phyloP scores from a whole-genome alignment of 257 asterid genomes.

The Perilla frutescens region DNA sequence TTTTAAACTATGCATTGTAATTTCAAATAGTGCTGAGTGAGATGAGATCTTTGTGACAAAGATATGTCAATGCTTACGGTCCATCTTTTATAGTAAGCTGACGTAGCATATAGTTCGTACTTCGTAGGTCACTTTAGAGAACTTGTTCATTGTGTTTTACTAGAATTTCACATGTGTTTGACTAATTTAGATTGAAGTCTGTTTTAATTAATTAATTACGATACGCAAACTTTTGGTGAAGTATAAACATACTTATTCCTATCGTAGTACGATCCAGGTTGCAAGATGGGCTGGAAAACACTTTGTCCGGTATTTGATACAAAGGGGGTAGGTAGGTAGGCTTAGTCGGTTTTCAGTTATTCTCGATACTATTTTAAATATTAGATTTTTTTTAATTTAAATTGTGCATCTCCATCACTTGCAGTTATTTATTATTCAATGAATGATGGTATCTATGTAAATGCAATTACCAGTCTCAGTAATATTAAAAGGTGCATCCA shows the following conservation, averaged over 20 bases:
- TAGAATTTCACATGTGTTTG: not conserved
- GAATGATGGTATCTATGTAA: no score
- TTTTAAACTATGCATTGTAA: not conserved
- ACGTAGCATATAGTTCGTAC: not conserved
- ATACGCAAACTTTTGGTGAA: no score
- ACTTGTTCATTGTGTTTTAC: not conserved
- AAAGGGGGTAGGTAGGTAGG: not conserved
- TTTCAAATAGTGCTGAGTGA: not conserved
- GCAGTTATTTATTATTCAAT: no score
- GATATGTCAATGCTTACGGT: no score
- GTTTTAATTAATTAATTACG: no score
- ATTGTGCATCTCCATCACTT: no score
- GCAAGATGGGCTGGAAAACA: not conserved
- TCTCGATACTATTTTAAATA: no score
- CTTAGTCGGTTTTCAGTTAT: not conserved
- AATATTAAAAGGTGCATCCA: not conserved
- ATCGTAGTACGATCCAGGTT: not conserved
- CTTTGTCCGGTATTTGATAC: not conserved
- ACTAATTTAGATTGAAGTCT: not conserved
- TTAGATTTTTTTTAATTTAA: no score
- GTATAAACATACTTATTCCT: not conserved
- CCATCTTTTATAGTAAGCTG: conserved; percentile 3
- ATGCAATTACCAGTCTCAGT: not conserved
- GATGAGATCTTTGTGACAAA: not conserved
- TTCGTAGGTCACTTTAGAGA: not conserved